A percentile compares a stretch with the other conserved stretches of the same genome.
These are phyloP conservation scores for Globisporangium rhizosaccharum DNA, from an alignment of 352 stramenopile genomes.

Conservation along the genomic window DNA sequence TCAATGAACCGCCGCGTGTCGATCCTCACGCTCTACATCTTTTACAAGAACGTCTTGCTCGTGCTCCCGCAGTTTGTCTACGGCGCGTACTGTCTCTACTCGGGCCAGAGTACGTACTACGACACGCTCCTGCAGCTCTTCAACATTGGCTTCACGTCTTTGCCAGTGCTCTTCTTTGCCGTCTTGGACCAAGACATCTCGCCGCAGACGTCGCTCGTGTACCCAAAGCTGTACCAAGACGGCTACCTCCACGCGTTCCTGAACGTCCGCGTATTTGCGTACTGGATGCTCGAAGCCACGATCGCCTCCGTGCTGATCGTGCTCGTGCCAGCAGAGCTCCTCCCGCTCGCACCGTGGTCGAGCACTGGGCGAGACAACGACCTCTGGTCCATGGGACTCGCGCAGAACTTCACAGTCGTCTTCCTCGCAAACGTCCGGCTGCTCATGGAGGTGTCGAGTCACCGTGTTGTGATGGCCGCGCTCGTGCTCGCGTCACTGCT, in stretches of 20 bases:
- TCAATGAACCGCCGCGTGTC: conserved; percentile 67
- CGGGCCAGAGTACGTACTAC: conserved; percentile 74
- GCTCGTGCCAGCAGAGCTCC: conserved; percentile 32
- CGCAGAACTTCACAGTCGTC: conserved; percentile 61
- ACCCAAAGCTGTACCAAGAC: conserved; percentile 53
- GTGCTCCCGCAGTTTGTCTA: conserved; percentile 80
- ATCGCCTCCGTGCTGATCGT: conserved; percentile 46
- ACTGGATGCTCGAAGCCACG: conserved; percentile 58
- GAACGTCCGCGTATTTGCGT: conserved; percentile 35
- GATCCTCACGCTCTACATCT: conserved; percentile 76
- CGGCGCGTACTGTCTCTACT: conserved; percentile 66
- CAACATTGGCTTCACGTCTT: conserved; percentile 77
- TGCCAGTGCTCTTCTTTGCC: conserved; percentile 60
- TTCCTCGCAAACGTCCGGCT: conserved; percentile 48
- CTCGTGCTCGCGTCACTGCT: conserved; percentile 34
- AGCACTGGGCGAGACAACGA: conserved; percentile 53
- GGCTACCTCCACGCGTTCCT: conserved; percentile 44
- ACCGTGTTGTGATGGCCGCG: conserved; percentile 18
- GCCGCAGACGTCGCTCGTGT: conserved; percentile 27
- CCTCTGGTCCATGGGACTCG: conserved; percentile 55
- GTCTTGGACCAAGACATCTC: conserved; percentile 60
- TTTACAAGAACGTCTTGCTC: conserved; percentile 85
- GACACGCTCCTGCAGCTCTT: conserved; percentile 72
- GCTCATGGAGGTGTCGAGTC: conserved; percentile 39
- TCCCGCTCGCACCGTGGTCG: conserved; percentile 41